Evolutionary conservation across 1,139 yeast genomes (phyloP), one percentile per base, ranked within the genome.

Genomic region (Hanseniaspora gamundiae): DNA sequence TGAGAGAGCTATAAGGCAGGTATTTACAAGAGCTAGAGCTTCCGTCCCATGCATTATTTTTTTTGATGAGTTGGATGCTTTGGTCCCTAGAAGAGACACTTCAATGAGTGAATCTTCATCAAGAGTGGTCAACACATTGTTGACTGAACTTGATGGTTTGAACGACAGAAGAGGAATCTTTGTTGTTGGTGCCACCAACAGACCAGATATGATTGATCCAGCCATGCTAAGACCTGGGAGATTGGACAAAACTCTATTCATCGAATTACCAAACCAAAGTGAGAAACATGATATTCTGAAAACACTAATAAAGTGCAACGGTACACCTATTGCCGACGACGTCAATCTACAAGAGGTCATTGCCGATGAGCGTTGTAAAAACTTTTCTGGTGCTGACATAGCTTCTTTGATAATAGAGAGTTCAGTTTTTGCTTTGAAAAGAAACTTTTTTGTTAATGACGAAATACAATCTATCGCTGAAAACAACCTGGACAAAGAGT

Each of bases 181-280:
- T 60, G 98, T 91, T 3, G 78, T 91, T 52, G 98, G 96, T 28
- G 98, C 98, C 2, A 91, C 98, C 0, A 91, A 91, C 57, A 74
- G 98, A 60, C 97, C 97, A 0, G 98, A 91, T 62, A 91, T 91
- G 87, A 91, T 91, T 51, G 98, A 91, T 62, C 91, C 95, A 8
- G 98, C 98, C 1, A 91, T 91, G 97, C 68, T 91, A 44, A 76
- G 98, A 59, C 98, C 98, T 0, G 98, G 98, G 2, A 76, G 98
- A 60, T 70, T 91, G 54, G 98, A 91, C 59, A 91, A 91, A 62
- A 88, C 95, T 3, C 68, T 91, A 41, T 88, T 80, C 61, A 93
- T 91, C 39, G 96, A 91, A 59, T 69, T 91, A 42, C 98, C 98
- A 2, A 74, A 78, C 5, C 75, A 77, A 0, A 70, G 67, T 6